phyloP scores from a whole-genome alignment of 352 stramenopile genomes.

The Phytophthora meadii region DNA sequence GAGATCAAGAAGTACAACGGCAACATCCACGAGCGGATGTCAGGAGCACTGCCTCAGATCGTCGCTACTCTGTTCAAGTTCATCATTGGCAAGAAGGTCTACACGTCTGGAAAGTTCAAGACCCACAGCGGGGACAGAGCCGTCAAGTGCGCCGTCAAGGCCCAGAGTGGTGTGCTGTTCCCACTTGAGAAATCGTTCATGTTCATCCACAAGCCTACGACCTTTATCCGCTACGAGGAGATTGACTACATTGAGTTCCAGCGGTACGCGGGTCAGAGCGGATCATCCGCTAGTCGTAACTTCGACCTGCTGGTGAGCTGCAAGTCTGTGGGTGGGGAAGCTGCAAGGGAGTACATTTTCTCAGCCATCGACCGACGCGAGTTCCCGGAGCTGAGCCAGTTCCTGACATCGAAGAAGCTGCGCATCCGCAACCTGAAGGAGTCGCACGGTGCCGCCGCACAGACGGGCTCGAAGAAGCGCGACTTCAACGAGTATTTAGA shows the following conservation, averaged over 20 bases:
- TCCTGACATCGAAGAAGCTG: slow-evolving; percentile 96
- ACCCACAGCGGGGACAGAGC: slow-evolving; percentile 86
- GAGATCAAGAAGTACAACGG: slow-evolving; percentile 98
- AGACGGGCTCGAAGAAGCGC: slow-evolving; percentile 68
- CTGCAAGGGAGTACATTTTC: slow-evolving; percentile 93
- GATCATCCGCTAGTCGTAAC: slow-evolving; percentile 91
- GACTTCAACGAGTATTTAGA: slow-evolving; percentile 85
- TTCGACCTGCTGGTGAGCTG: slow-evolving; percentile 96
- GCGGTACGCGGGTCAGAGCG: slow-evolving; percentile 93
- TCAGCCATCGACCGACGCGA: slow-evolving; percentile 96
- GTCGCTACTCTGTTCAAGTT: slow-evolving; percentile 99
- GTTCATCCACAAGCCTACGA: slow-evolving; percentile 99
- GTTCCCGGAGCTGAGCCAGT: slow-evolving; percentile 95
- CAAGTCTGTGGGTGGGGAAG: slow-evolving; percentile 86
- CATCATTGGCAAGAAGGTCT: slow-evolving; percentile 97
- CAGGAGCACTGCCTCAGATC: slow-evolving; percentile 96
- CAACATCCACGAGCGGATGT: slow-evolving; percentile 97
- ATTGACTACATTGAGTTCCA: slow-evolving; percentile 99
- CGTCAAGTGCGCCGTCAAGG: slow-evolving; percentile 93
- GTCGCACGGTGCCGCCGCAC: slow-evolving; percentile 53
- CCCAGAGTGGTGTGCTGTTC: slow-evolving; percentile 97
- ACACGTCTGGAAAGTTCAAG: slow-evolving; percentile 93
- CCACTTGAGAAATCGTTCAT: slow-evolving; percentile 99
- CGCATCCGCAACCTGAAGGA: slow-evolving; percentile 94
- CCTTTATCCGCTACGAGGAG: slow-evolving; percentile 99